These are phyloP conservation scores for Fusarium stilboides DNA, from an alignment of 2,329 filamentous ascomycete species.

Conservation along the genomic window DNA sequence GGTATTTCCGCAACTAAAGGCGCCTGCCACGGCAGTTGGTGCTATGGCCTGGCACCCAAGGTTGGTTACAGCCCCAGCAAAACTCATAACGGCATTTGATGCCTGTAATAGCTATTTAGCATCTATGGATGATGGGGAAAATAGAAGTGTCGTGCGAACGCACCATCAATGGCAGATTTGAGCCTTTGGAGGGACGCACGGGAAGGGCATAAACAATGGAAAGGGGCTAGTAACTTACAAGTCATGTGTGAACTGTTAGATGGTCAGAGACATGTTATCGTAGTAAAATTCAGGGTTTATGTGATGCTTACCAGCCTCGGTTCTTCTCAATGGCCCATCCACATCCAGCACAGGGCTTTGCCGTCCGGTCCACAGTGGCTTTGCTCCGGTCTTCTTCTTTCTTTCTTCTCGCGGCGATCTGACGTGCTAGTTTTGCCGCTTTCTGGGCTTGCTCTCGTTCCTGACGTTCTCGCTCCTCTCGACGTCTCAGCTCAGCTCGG, in stretches of 20 bases:
- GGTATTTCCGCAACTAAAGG: neutral
- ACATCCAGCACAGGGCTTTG: slow-evolving; percentile 59
- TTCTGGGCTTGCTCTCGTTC: slow-evolving; percentile 46
- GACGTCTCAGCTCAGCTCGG: slow-evolving; percentile 45
- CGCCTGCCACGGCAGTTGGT: slow-evolving; percentile 40
- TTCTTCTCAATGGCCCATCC: slow-evolving; percentile 59
- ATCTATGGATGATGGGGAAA: neutral
- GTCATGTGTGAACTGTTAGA: slow-evolving; percentile 58
- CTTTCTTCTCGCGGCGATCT: slow-evolving; percentile 50
- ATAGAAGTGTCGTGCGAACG: slow-evolving; percentile 24
- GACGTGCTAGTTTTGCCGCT: slow-evolving; percentile 48
- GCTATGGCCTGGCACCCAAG: slow-evolving; percentile 44
- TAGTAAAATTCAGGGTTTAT: neutral
- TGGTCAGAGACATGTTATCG: slow-evolving; percentile 44
- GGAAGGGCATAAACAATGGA: neutral
- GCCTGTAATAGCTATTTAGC: slow-evolving; percentile 49
- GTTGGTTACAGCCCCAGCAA: slow-evolving; percentile 54
- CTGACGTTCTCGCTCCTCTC: slow-evolving; percentile 43
- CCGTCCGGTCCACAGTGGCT: slow-evolving; percentile 49
- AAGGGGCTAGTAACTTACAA: slow-evolving; percentile 53
- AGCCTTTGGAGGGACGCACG: slow-evolving; percentile 7
- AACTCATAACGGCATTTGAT: slow-evolving; percentile 54
- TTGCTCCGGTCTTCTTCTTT: slow-evolving; percentile 55
- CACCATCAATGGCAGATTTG: slow-evolving; percentile 27
- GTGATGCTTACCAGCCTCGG: slow-evolving; percentile 58